A percentile compares a stretch with the other conserved stretches of the same genome.
phyloP scores from a whole-genome alignment of 352 stramenopile genomes.

The Pythium dissimile region DNA sequence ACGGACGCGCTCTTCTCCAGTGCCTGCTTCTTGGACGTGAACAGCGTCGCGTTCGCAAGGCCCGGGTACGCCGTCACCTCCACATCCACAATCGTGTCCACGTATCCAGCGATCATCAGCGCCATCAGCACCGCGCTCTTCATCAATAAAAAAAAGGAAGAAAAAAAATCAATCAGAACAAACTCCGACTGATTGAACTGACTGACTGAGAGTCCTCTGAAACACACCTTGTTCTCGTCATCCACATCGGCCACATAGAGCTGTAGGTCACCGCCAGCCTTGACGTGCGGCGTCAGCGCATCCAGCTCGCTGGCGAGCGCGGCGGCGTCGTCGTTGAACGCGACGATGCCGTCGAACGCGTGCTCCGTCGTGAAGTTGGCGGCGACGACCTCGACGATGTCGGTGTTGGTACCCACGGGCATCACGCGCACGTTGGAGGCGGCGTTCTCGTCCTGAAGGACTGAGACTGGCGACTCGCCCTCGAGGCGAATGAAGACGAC shows the following conservation, averaged over 20 bases:
- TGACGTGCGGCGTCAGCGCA: slow-evolving; percentile 46
- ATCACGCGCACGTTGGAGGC: slow-evolving; percentile 47
- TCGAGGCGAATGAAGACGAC: slow-evolving; percentile 54
- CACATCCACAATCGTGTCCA: slow-evolving; percentile 39
- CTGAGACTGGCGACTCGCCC: slow-evolving; percentile 32
- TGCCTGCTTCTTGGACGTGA: slow-evolving; percentile 62
- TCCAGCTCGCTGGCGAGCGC: slow-evolving; percentile 39
- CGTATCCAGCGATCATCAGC: slow-evolving; percentile 74
- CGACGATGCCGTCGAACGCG: slow-evolving; percentile 50
- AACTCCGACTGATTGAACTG: no score
- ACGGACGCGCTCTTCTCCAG: slow-evolving; percentile 41
- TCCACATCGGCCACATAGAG: slow-evolving; percentile 47
- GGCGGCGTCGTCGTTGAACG: slow-evolving; percentile 51
- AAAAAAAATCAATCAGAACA: not conserved
- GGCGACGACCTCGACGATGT: slow-evolving; percentile 40
- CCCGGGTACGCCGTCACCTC: slow-evolving; percentile 40
- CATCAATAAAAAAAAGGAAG: no score
- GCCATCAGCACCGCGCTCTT: slow-evolving; percentile 70
- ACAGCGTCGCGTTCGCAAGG: slow-evolving; percentile 36
- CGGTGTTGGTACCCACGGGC: slow-evolving; percentile 30
- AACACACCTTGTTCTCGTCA: slow-evolving; percentile 56
- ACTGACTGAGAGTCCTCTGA: no score
- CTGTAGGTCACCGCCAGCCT: slow-evolving; percentile 47
- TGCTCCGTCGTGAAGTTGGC: slow-evolving; percentile 26
- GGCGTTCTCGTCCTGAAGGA: slow-evolving; percentile 40